These are phyloP conservation scores for Knoxdaviesia capensis DNA, from an alignment of 2,329 filamentous ascomycete species.

Conservation along the genomic window DNA sequence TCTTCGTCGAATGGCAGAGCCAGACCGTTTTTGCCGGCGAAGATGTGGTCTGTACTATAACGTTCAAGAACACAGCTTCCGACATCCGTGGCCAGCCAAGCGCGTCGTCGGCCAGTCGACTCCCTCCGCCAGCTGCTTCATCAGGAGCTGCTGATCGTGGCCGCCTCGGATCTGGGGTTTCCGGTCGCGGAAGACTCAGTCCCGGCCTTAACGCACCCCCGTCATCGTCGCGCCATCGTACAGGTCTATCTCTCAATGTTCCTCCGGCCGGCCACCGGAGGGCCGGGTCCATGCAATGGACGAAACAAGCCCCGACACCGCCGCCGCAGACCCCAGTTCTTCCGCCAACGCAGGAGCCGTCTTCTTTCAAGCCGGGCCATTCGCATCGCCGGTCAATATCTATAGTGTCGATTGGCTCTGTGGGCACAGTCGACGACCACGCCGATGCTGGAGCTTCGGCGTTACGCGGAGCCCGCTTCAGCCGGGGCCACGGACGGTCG, in stretches of 20 bases:
- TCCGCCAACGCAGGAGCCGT: neutral
- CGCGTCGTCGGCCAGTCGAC: too few relatives aligned
- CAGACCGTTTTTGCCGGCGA: conserved; percentile 92
- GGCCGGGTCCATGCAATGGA: conserved; percentile 27
- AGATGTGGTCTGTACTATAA: conserved; percentile 87
- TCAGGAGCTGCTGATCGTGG: too few relatives aligned
- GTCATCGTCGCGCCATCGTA: conserved; percentile 31
- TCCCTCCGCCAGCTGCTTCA: too few relatives aligned
- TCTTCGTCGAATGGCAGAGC: conserved; percentile 89
- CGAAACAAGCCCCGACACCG: conserved; percentile 11
- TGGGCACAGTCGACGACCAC: conserved; percentile 26
- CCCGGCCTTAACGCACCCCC: conserved; percentile 22
- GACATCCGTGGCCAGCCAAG: conserved; percentile 6
- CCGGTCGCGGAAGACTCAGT: conserved; percentile 18
- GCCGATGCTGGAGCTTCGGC: conserved; percentile 3
- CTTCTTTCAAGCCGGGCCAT: conserved; percentile 9
- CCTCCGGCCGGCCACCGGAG: conserved; percentile 23
- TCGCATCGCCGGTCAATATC: conserved; percentile 57
- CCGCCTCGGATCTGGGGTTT: too few relatives aligned
- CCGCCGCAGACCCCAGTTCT: conserved; percentile 2
- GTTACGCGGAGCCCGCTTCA: conserved; percentile 2
- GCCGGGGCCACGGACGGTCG: conserved; percentile 47
- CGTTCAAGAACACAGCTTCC: conserved; percentile 68
- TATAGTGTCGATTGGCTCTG: conserved; percentile 57
- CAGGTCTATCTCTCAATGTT: conserved; percentile 43